Conservation (phyloP, 106 monocot genomes). For the Alisma plantagoaquatica region DNA sequence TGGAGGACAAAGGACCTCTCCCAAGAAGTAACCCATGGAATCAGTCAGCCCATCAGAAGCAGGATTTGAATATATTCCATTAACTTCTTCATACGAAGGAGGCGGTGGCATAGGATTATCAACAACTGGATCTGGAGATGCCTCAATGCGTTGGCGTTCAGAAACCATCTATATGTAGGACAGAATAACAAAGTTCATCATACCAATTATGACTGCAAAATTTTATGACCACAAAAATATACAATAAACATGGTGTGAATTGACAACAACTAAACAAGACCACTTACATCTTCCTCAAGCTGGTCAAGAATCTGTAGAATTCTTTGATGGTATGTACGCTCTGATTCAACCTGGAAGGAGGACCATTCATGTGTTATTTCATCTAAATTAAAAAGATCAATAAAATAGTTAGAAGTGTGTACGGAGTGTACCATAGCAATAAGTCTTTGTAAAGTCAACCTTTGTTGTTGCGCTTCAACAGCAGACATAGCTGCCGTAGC, state of each 20-base stretch:
- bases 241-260: no score
- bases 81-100: constrained; percentile 86
- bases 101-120: constrained; percentile 52
- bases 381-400: no score
- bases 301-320: constrained; percentile 78
- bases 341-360: constrained; percentile 89
- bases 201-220: no score
- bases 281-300: constrained; percentile 70
- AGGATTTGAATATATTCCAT: constrained; percentile 36
- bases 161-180: constrained; percentile 91
- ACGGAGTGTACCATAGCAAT: constrained; percentile 71
- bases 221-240: no score
- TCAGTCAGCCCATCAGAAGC: constrained; percentile 39
- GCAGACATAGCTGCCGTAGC: constrained; percentile 76
- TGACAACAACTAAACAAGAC: no score
- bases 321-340: constrained; percentile 75
- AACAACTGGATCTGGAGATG: constrained; percentile 38
- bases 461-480: constrained; percentile 92
- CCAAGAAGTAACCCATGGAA: constrained; percentile 66
- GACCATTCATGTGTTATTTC: no score
- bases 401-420: neutral
- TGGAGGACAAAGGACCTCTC: constrained; percentile 43
- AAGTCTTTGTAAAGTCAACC: constrained; percentile 74
- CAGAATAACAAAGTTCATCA: no score
- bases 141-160: constrained; percentile 88